Evolutionary conservation across 768 basidiomycete species (phyloP).

Genomic region (Lentinula edodes): DNA sequence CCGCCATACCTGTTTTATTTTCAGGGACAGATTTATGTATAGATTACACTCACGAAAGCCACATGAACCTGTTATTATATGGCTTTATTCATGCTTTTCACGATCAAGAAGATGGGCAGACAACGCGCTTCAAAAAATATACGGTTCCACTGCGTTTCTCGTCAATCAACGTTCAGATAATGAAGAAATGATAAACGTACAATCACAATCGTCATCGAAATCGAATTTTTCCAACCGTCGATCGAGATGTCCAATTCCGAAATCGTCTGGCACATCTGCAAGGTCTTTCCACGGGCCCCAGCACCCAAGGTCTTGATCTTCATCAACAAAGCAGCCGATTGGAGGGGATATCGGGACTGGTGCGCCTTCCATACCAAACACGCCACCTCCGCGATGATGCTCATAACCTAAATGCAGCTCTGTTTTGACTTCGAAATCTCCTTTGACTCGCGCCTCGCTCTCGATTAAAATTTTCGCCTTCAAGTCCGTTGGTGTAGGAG

Average conservation of each 20-base stretch:
- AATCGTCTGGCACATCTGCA: neutral
- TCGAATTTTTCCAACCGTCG: neutral
- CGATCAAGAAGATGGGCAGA: neutral
- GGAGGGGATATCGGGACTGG: neutral
- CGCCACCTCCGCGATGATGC: neutral
- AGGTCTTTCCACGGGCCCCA: neutral
- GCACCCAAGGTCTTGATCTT: neutral
- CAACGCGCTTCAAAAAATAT: neutral
- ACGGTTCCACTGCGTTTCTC: neutral
- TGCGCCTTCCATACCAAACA: neutral
- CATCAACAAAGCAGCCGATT: neutral
- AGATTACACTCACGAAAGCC: too few species aligned
- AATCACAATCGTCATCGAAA: neutral
- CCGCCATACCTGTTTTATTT: too few species aligned
- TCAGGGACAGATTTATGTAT: too few species aligned
- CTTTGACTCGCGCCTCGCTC: neutral
- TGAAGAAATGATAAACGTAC: neutral
- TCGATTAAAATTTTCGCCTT: neutral
- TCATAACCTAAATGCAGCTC: neutral
- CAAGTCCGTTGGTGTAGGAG: neutral
- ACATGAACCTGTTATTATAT: too few species aligned
- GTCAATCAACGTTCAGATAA: neutral
- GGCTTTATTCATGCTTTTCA: too few species aligned
- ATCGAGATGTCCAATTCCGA: neutral
- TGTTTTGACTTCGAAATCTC: neutral